Conservation (phyloP, 2,329 filamentous ascomycete species). For the Dothiorella sarmentorum region DNA sequence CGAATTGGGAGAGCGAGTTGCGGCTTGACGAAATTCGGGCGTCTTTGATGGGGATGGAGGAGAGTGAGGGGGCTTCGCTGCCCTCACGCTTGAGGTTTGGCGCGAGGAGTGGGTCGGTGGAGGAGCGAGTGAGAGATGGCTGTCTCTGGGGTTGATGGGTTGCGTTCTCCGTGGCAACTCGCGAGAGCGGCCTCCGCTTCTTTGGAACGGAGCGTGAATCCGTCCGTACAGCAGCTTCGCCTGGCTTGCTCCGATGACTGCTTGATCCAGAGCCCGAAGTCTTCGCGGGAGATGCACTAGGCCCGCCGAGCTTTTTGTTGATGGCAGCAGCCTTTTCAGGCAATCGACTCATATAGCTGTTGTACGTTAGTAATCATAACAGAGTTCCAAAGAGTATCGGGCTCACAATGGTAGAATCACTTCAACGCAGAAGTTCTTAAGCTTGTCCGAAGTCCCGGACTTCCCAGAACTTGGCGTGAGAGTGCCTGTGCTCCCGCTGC, state of each 20-base stretch:
- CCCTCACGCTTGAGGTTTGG: constrained; percentile 65
- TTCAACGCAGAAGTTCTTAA: constrained; percentile 75
- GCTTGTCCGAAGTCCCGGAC: constrained; percentile 51
- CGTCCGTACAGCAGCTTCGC: constrained; percentile 29
- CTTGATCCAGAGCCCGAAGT: constrained; percentile 45
- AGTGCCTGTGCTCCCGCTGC: constrained; percentile 24
- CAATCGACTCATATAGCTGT: constrained; percentile 70
- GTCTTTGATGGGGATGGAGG: constrained; percentile 49
- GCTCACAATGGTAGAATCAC: constrained; percentile 75
- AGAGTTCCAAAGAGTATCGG: not conserved
- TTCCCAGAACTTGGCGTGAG: constrained; percentile 25
- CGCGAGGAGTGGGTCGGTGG: constrained; percentile 56
- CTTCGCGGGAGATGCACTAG: constrained; percentile 57
- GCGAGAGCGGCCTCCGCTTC: constrained; percentile 55
- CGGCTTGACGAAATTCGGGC: constrained; percentile 32
- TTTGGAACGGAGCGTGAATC: constrained; percentile 36
- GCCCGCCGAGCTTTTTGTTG: constrained; percentile 73
- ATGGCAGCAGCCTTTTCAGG: constrained; percentile 67
- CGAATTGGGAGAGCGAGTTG: constrained; percentile 40
- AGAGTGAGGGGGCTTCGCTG: constrained; percentile 55
- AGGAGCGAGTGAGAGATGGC: constrained; percentile 65
- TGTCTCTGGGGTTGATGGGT: constrained; percentile 41
- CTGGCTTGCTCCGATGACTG: constrained; percentile 39
- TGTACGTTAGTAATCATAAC: constrained; percentile 25
- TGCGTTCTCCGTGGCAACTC: constrained; percentile 57